Base-by-base conservation (phyloP, 2,329 filamentous ascomycete species). In the Capronia epimyces region DNA sequence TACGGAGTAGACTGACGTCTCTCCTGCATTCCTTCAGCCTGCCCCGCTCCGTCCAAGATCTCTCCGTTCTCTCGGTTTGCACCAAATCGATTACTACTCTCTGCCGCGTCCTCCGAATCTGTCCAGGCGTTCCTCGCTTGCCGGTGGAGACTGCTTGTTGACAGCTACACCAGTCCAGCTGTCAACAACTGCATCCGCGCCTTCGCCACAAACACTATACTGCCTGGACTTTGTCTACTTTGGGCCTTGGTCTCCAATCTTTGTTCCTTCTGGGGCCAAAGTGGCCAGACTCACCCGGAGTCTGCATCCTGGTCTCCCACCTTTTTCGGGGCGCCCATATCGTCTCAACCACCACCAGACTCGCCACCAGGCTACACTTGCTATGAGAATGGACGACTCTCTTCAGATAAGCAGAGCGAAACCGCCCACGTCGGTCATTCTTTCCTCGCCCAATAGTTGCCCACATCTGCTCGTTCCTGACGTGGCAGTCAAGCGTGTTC, bases 181-280 rank as follows among this genome's bases (percentile, higher is more conserved):
- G 46, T 43, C 46, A 49, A 15, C 34, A 41, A 18, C 18, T 43
- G 39, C 46, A 36, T 43, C 46, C 46, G 32, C 46, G 39, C 4
- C 40, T 29, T 49, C 34, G 40, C 46, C 46, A 49, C 46, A 22
- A 49, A 43, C 46, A 49, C 46, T 24, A 43, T 40, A 25, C 22
- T 25, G 13, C 8, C 25, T 20, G 16, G 29, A 32, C 15, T 44
- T 34, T 20, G 25, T 31, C 42, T 34, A 25, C 20, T 31, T 45
- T 45, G 42, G 27, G 42, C 16, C 42, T 13, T 20, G 5, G 20
- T 45, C 42, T 25, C 16, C 13, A 15, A 5, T 32, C 12, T 34
- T 22, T 46, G 16, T 37, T 24, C 20, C n/a, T 37, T 37, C 21
- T 20, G 29, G 18, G 18, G 18, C 25, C 43, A 40, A 40, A 4